Percentiles rank a stretch among this genome's conserved stretches.
Evolutionary conservation across 1,139 yeast genomes (phyloP).

Genomic region (Debaryomyces psychrophilus): DNA sequence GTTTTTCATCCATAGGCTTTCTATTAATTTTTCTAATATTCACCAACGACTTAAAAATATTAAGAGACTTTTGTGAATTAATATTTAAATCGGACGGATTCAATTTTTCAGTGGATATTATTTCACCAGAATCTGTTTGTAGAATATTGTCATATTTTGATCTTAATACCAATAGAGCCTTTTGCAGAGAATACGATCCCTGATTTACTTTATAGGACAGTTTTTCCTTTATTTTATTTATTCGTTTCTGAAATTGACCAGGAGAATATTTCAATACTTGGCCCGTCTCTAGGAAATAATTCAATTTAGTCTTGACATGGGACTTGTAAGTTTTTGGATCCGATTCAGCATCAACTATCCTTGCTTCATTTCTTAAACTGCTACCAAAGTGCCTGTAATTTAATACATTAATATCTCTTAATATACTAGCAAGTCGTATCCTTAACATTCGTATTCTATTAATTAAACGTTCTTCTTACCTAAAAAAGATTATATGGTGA

Average conservation of each 20-base stretch:
- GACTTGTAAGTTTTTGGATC: constrained; percentile 8
- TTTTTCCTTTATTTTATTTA: constrained; percentile 7
- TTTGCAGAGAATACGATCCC: constrained; percentile 23
- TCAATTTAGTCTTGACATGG: constrained; percentile 29
- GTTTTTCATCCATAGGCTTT: constrained; percentile 40
- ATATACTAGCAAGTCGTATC: constrained; percentile 4
- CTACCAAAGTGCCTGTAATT: neutral
- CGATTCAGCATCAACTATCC: neutral
- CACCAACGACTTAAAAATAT: constrained; percentile 35
- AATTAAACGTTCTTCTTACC: neutral
- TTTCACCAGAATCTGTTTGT: constrained; percentile 24
- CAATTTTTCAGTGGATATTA: constrained; percentile 22
- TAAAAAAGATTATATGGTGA: neutral
- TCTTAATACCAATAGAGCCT: constrained; percentile 25
- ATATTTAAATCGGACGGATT: constrained; percentile 28
- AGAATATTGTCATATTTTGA: constrained; percentile 19
- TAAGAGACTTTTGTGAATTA: constrained; percentile 24
- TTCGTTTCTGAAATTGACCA: constrained; percentile 17
- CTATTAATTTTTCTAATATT: constrained; percentile 29
- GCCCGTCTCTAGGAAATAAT: constrained; percentile 34
- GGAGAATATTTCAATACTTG: constrained; percentile 25
- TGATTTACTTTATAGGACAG: constrained; percentile 1
- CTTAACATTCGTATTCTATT: neutral
- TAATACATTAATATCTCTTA: neutral
- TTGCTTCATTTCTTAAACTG: neutral